phyloP scores from a whole-genome alignment of 805 yeast species.

The Saccharomycopsis synnaedendra region DNA sequence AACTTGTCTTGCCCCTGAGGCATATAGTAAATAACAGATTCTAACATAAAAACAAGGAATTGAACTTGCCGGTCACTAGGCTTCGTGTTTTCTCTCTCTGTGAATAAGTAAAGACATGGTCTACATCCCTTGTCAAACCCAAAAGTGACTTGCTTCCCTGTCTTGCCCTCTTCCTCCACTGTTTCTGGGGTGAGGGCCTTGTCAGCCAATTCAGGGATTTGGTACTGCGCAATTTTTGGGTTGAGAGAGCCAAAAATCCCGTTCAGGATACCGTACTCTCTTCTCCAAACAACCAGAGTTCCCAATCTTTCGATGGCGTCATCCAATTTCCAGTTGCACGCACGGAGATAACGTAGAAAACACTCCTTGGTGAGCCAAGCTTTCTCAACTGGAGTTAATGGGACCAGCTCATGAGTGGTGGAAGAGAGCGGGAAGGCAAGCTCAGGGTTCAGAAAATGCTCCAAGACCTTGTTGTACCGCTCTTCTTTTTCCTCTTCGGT shows the following conservation, averaged over 20 bases:
- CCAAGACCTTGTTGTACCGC: conserved; percentile 52
- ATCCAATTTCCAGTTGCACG: conserved; percentile 77
- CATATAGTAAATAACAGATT: conserved; percentile 38
- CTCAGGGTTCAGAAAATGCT: conserved; percentile 45
- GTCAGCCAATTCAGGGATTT: conserved; percentile 20
- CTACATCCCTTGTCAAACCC: conserved; percentile 45
- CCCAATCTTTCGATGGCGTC: conserved; percentile 68
- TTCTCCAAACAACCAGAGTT: conserved; percentile 81
- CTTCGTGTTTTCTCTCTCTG: conserved; percentile 45
- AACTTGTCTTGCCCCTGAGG: conserved; percentile 50
- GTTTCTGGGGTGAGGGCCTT: conserved; percentile 28
- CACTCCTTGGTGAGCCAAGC: conserved; percentile 95
- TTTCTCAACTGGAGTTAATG: conserved; percentile 42
- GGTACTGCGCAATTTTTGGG: conserved; percentile 5
- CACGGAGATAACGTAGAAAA: conserved; percentile 78
- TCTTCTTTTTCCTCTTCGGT: conserved; percentile 37
- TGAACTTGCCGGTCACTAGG: conserved; percentile 42
- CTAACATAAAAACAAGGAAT: conserved; percentile 47
- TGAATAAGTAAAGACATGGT: conserved; percentile 40
- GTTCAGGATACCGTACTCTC: conserved; percentile 42
- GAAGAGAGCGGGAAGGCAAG: conserved; percentile 32
- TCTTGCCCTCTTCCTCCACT: conserved; percentile 35
- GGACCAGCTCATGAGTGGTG: conserved; percentile 30
- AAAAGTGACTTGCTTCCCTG: conserved; percentile 42
- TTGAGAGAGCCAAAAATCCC: conserved; percentile 13